Evolutionary conservation across 345 rosid species (phyloP).

Genomic region (Reutealis trisperma): DNA sequence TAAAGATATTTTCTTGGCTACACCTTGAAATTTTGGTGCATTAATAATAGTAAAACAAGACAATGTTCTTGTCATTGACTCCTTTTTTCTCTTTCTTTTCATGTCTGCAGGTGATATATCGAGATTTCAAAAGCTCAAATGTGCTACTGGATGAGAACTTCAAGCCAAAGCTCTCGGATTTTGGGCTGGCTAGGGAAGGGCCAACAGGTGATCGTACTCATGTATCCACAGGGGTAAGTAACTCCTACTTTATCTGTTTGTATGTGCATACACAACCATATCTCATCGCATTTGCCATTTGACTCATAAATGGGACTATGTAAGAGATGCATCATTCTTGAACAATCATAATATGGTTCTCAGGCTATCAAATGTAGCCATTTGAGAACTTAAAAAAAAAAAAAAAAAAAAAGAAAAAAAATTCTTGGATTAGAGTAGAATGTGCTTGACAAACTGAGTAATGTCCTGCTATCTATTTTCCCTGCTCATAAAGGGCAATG

Average conservation of each 20-base stretch:
- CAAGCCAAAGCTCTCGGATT: conserved; percentile 79
- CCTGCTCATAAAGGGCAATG: background rate
- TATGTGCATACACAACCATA: background rate
- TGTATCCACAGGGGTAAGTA: conserved; percentile 80
- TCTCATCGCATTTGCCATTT: conserved; percentile 1
- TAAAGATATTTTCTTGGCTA: background rate
- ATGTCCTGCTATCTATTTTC: background rate
- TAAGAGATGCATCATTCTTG: background rate
- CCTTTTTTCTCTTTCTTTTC: background rate
- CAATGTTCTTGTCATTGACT: conserved; percentile 1
- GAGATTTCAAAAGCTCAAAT: conserved; percentile 89
- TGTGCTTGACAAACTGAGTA: no score
- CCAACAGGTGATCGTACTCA: conserved; percentile 74
- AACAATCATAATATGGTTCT: background rate
- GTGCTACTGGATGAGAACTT: conserved; percentile 72
- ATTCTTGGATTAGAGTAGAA: no score
- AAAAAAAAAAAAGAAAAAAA: no score
- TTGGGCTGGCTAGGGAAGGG: conserved; percentile 97
- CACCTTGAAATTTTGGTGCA: background rate
- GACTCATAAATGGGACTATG: background rate
- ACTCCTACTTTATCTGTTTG: background rate
- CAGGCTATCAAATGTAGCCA: background rate
- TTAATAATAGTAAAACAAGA: background rate
- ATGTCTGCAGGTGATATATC: conserved; percentile 68
- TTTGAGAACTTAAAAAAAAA: background rate